Evolutionary conservation across 306 rosid genomes (phyloP), one percentile per base, ranked within the genome.

Genomic region (Hippophae tibetana): DNA sequence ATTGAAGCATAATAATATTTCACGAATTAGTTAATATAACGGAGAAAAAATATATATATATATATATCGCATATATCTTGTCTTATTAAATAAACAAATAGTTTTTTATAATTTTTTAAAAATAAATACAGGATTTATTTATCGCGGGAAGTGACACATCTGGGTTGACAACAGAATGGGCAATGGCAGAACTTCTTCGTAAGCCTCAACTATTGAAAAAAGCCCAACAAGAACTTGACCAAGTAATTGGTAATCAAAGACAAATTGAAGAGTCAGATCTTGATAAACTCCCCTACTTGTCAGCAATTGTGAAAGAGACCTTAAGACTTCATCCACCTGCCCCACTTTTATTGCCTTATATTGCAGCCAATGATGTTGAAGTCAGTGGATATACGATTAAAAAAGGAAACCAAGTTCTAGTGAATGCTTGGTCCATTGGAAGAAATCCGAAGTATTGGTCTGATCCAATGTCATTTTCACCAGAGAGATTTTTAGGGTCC

Each of bases 391-490:
- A 57, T 18, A 45, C 9, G 0, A 62, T 73, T 25, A 79, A 71
- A 8, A 74, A 70, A 50, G 43, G 70, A 41, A 66, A 74, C 54
- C 68, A 68, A 43, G 7, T 78, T 0, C 2, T 78, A 0, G 57
- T 73, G 0, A 78, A 78, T 27, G 61, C 63, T 6, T 78, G 82
- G 82, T 73, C 68, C 7, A 78, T 73, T 23, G 82, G 82, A 54
- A 42, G 76, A 57, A 79, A 78, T 9, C 43, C 76, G 6, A 63
- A 26, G 3, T 52, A 65, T 8, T 78, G 76, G 82, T 0, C 52
- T n/a, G 55, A 69, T 42, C 66, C 82, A 50, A 43, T 56, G 14
- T 0, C 1, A 13, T 78, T 78, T 27, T 5, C 40, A 12, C 82
- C 78, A 1, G 76, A 77, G 56, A 76, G 77, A 25, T 76, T 74